phyloP scores from a whole-genome alignment of 2,329 filamentous ascomycete species.

The Lasiodiplodia hormozganensis region DNA sequence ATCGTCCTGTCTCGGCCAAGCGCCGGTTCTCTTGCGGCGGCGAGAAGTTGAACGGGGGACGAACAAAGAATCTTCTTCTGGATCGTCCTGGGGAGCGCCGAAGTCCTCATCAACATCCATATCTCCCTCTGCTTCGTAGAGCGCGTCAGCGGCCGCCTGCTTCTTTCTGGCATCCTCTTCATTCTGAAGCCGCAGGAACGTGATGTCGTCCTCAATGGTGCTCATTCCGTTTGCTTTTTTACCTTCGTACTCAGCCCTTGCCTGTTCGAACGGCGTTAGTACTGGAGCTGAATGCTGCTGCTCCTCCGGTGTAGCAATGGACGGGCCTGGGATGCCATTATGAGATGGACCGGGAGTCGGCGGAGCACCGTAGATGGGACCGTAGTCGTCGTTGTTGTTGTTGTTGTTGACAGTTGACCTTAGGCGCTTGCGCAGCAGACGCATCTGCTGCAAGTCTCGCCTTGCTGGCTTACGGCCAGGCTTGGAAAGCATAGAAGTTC shows the following conservation, averaged over 20 bases:
- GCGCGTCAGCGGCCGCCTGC: conserved; percentile 29
- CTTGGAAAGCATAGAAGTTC: neutral
- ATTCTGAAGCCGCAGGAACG: conserved; percentile 26
- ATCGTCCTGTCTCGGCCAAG: neutral
- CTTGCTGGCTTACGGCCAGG: neutral
- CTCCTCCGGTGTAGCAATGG: neutral
- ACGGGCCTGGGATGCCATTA: neutral
- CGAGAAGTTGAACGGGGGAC: neutral
- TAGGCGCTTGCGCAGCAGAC: neutral
- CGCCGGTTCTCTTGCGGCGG: neutral
- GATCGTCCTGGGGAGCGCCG: neutral
- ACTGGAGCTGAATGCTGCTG: neutral
- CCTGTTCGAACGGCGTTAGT: neutral
- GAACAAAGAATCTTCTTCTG: neutral
- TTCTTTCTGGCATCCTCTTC: neutral
- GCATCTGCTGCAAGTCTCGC: neutral
- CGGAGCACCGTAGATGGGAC: neutral
- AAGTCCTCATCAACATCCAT: neutral
- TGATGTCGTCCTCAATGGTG: conserved; percentile 28
- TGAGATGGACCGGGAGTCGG: neutral
- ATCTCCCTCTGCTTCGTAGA: neutral
- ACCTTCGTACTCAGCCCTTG: neutral
- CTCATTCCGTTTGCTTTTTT: neutral
- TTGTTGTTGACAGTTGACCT: neutral
- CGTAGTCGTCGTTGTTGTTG: neutral